Base-by-base conservation (phyloP, 306 rosid species). In the Cajanus cajan region DNA sequence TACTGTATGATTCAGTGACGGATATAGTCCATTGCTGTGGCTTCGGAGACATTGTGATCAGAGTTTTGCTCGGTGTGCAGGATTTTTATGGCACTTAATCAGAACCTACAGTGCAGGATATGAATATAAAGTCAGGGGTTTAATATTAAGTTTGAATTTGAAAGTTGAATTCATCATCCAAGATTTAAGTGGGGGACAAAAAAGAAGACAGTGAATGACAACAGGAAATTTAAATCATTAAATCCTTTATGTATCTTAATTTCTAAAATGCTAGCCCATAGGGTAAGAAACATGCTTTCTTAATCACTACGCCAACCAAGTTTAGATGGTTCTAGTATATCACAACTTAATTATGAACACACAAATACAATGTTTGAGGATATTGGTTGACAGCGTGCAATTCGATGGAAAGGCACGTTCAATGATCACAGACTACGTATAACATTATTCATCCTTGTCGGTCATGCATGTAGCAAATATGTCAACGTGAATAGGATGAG, bases 381-480 rank as follows among this genome's bases (percentile, higher is more conserved):
- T 62, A 75, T 62, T 75, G 71, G 69, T 31, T 31, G 80, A 75
- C 71, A 75, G 80, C 62, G 14, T 31, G 71, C n/a, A 65, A 65
- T 61, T 44, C 1, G 71, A 75, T 61, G 8, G 71, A 63, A 63
- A 37, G 2, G 6, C 3, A 51, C 2, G 37, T 51, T 74, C 25
- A 21, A 57, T 57, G 55, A 57, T 57, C 7, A 55, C 28, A 22
- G 54, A 44, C 71, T 28, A 37, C 70, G 70, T 64, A 57, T 24
- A 63, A 34, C 48, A 11, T 21, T n/a, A 40, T 72, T 73, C 39
- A 54, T 55, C 67, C 8, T 28, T 43, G 62, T 68, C 77, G 70
- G 45, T 40, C 76, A 78, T 68, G 82, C 76, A 39, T 68, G 69
- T 31, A 68, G 59, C 70, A 40, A 8, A 69, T 57, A 44, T 58